Base-by-base conservation (phyloP, 345 rosid species). In the Linum tenue region DNA sequence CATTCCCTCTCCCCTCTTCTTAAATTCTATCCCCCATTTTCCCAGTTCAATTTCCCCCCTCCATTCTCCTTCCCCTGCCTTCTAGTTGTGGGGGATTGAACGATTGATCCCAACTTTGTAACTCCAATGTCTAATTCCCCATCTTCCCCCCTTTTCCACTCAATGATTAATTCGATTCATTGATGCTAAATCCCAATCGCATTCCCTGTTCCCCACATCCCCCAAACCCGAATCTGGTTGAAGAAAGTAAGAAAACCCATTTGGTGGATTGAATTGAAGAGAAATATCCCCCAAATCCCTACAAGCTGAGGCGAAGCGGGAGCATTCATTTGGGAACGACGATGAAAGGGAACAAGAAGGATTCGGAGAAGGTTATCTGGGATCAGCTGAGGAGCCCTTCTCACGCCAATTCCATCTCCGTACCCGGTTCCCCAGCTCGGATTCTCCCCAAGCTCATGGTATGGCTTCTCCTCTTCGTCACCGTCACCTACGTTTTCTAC, bases 401-500 rank as follows among this genome's bases (percentile, higher is more conserved):
- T 22, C 31, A 7, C 37, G 72, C 73, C 5, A 55, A 60, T 63
- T 39, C 70, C 41, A 69, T 81, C 53, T 43, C 73, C n/a, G 70
- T 70, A 66, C 66, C 78, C 62, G 76, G 83, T 31, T 69, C 88
- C 7, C 64, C 69, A 36, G 64, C 79, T 68, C 74, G 94, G 63
- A 72, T 84, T 69, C 64, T 75, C n/a, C 85, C 84, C 60, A 87
- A 73, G 74, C 85, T 90, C 73, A 69, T 94, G 77, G 67, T 86
- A 43, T 80, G 84, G 82, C 68, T 88, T 61, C 67, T 94, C 76
- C 82, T 88, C 80, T 80, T 83, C 68, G 83, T 85, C 73, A 83
- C 91, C 59, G 79, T 79, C 68, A 78, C 91, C 35, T 94, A 86
- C 69, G 82, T 87, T 48, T 71, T 87, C 70, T 94, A 90, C 86